Conservation (phyloP, 768 basidiomycete genomes). For the Leccinum uliginosum region DNA sequence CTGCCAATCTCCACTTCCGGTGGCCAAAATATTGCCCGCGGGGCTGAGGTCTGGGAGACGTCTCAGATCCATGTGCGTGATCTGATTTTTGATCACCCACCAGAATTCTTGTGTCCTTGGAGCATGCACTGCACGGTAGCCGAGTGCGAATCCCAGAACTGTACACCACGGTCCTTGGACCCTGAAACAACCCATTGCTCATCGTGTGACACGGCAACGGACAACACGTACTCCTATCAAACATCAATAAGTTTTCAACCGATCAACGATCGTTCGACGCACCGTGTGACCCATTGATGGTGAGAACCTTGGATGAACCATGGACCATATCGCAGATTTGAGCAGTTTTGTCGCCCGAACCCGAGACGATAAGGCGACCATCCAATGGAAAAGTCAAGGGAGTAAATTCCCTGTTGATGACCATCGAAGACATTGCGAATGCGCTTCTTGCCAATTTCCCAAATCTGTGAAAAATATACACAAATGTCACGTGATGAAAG, state of each 20-base stretch:
- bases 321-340: constrained; percentile 65
- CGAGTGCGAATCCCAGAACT: constrained; percentile 83
- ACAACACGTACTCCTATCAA: constrained; percentile 63
- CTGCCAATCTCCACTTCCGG: constrained; percentile 68
- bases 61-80: constrained; percentile 6
- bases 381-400: constrained; percentile 88
- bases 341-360: constrained; percentile 73
- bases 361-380: constrained; percentile 82
- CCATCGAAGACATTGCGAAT: constrained; percentile 83
- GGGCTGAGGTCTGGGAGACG: constrained; percentile 51
- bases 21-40: constrained; percentile 57
- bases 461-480: constrained; percentile 58
- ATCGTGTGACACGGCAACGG: constrained; percentile 82
- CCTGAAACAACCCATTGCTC: constrained; percentile 95
- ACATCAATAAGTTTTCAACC: background rate
- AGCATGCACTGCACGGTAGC: constrained; percentile 89
- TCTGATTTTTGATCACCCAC: constrained; percentile 32
- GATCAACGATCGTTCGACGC: constrained; percentile 17
- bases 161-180: constrained; percentile 92
- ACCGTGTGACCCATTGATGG: constrained; percentile 73
- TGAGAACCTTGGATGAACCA: constrained; percentile 31
- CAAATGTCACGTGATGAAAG: background rate
- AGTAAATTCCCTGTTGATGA: constrained; percentile 91
- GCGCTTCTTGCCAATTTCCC: constrained; percentile 81
- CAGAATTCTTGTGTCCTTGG: constrained; percentile 70